Conservation (phyloP, 495 filamentous ascomycete species). For the Hyaloscypha hepaticicola region DNA sequence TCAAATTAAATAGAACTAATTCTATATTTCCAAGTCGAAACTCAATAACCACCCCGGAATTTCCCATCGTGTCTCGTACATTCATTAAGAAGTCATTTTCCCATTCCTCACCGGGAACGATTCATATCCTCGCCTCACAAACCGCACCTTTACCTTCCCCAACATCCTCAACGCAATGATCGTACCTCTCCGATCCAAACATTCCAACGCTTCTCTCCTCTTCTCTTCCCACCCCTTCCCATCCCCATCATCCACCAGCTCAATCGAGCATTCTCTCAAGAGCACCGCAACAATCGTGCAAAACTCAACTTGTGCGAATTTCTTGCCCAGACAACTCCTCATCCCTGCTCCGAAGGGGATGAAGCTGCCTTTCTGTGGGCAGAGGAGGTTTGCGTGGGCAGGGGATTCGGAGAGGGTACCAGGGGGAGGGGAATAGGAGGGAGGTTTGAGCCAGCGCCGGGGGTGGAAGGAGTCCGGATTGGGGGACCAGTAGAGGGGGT, state of each 20-base stretch:
- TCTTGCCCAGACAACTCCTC: slow-evolving; percentile 63
- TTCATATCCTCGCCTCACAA: slow-evolving; percentile 16
- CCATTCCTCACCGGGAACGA: slow-evolving; percentile 1
- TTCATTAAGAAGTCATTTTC: neutral
- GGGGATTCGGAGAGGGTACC: neutral
- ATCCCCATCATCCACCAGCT: slow-evolving; percentile 63
- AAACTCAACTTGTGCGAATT: slow-evolving; percentile 76
- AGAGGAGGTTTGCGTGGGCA: neutral
- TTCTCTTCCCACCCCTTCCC: slow-evolving; percentile 40
- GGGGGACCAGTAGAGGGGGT: slow-evolving; percentile 49
- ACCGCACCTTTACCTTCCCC: slow-evolving; percentile 17
- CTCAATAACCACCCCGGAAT: neutral
- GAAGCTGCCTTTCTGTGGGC: slow-evolving; percentile 60
- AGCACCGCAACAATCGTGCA: slow-evolving; percentile 63
- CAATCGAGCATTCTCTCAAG: slow-evolving; percentile 54
- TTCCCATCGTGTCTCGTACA: neutral
- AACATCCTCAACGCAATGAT: slow-evolving; percentile 16
- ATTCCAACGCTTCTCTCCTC: slow-evolving; percentile 8
- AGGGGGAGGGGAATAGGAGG: slow-evolving; percentile 3
- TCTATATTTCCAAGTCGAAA: neutral
- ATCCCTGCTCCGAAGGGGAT: slow-evolving; percentile 71
- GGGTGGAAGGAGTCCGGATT: slow-evolving; percentile 48
- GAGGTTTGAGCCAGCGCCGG: slow-evolving; percentile 50
- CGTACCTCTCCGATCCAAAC: neutral
- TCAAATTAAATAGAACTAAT: slow-evolving; percentile 2